Conservation (phyloP, 1,139 yeast genomes). For the Geotrichum europaeum region DNA sequence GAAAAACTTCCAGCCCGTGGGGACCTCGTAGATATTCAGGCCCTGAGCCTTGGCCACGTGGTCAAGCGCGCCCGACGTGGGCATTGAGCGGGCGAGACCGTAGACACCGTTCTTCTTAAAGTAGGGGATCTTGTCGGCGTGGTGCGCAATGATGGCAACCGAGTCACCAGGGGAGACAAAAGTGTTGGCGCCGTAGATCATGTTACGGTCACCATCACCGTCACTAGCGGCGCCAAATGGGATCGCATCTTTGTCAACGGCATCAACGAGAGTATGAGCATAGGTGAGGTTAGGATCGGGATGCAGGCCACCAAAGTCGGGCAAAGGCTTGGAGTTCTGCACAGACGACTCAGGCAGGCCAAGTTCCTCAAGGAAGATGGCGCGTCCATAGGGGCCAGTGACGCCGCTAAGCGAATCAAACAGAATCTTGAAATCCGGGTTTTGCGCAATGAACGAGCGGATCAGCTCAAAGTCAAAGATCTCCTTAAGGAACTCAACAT, state of each 20-base stretch:
- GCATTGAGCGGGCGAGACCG: conserved; percentile 98
- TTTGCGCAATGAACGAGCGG: conserved; percentile 56
- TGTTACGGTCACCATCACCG: conserved; percentile 98
- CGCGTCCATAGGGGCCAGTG: conserved; percentile 92
- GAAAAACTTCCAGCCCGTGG: conserved; percentile 99
- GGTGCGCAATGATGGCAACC: conserved; percentile 94
- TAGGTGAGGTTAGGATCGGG: conserved; percentile 98
- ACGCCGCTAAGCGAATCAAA: conserved; percentile 94
- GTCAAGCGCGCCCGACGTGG: conserved; percentile 92
- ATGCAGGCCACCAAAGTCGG: conserved; percentile 95
- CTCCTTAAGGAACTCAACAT: conserved; percentile 69
- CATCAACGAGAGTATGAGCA: conserved; percentile 78
- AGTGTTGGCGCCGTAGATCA: conserved; percentile 94
- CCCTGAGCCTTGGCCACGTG: conserved; percentile 78
- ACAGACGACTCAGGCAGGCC: conserved; percentile 65
- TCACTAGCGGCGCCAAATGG: conserved; percentile 98
- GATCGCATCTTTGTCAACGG: conserved; percentile 71
- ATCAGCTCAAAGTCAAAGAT: conserved; percentile 87
- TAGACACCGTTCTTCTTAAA: conserved; percentile 79
- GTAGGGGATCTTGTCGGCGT: conserved; percentile 83
- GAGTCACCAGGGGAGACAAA: conserved; percentile 98
- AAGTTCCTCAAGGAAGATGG: conserved; percentile 76
- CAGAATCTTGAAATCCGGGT: conserved; percentile 59
- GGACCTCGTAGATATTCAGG: conserved; percentile 82
- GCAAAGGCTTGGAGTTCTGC: conserved; percentile 72